phyloP scores from a whole-genome alignment of 2,329 filamentous ascomycete species.

The Tolypocladium sp. region DNA sequence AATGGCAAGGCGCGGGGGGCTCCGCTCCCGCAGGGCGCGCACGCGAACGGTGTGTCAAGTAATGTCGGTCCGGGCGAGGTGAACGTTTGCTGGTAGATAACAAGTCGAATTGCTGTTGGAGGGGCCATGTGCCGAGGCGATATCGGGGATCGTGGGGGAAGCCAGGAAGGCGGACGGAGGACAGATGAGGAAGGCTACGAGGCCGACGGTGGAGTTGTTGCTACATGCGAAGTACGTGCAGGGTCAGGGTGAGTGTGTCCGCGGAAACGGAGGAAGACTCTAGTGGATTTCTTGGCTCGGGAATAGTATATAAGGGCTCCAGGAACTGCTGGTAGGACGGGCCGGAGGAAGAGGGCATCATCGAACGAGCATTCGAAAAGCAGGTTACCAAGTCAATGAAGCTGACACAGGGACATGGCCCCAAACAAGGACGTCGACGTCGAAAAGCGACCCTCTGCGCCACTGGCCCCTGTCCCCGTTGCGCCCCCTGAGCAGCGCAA shows the following conservation, averaged over 20 bases:
- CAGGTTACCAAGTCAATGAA: not conserved
- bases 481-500: not conserved
- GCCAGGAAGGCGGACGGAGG: not conserved
- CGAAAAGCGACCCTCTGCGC: not conserved
- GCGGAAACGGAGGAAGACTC: not conserved
- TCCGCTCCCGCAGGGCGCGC: not conserved
- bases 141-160: not conserved
- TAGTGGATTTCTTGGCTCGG: not conserved
- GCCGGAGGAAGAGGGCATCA: not conserved
- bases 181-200: not conserved
- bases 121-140: not conserved
- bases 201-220: not conserved
- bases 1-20: not conserved
- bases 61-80: not conserved
- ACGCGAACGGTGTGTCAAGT: not conserved
- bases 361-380: not conserved
- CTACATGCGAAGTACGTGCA: too few relatives aligned
- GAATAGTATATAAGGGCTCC: not conserved
- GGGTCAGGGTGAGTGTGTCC: not conserved
- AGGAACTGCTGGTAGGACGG: not conserved
- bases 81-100: not conserved
- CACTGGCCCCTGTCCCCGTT: not conserved
- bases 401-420: not conserved
- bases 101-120: not conserved
- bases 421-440: not conserved